Percentiles rank a stretch among this genome's conserved stretches.
Conservation (phyloP, 73 alveolate species). For the Tetrahymena borealis region DNA sequence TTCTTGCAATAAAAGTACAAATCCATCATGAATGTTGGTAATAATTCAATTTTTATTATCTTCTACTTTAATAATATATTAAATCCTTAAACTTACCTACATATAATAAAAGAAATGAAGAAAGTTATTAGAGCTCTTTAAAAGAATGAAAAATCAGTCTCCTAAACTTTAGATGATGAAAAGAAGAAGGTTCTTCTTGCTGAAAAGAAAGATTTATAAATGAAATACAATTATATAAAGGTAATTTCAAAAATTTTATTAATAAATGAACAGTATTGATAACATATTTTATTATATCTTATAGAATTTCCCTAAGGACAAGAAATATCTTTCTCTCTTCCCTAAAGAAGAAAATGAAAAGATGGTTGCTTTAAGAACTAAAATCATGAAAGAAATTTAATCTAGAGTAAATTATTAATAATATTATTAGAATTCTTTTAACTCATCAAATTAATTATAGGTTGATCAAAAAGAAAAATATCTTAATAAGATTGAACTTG, state of each 20-base stretch:
- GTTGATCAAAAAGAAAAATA: neutral
- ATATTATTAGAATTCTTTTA: neutral
- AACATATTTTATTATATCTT: neutral
- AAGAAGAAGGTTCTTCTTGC: neutral
- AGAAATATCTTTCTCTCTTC: neutral
- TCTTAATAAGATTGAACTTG: neutral
- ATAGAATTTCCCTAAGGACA: neutral
- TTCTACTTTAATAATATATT: neutral
- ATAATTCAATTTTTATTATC: neutral
- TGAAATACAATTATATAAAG: neutral
- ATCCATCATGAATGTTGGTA: neutral
- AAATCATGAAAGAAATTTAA: neutral
- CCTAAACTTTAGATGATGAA: neutral
- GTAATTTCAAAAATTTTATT: neutral
- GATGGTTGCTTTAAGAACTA: neutral
- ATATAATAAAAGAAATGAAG: neutral
- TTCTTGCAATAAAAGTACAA: neutral
- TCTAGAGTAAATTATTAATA: neutral
- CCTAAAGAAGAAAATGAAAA: neutral
- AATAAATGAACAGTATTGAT: too few relatives aligned
- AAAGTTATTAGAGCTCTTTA: neutral
- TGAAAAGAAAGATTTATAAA: neutral
- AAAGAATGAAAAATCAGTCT: neutral
- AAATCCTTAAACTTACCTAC: neutral
- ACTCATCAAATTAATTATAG: neutral